These are phyloP conservation scores for Peterozyma toletana DNA, from an alignment of 805 yeast species.

Conservation along the genomic window DNA sequence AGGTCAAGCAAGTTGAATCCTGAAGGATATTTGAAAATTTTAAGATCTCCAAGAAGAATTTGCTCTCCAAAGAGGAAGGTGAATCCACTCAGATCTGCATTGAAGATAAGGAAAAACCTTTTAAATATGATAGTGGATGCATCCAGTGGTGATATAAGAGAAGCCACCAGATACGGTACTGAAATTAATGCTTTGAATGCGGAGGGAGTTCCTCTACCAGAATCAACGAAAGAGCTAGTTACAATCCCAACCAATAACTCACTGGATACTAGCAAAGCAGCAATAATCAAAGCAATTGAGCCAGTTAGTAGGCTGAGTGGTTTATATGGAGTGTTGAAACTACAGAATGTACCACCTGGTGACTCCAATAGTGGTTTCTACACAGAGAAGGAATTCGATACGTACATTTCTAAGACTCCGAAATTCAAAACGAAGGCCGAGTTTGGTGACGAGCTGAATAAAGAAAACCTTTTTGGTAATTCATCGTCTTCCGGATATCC, in stretches of 20 bases:
- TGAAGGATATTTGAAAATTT: slow-evolving; percentile 8
- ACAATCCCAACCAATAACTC: slow-evolving; percentile 44
- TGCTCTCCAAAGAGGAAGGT: slow-evolving; percentile 32
- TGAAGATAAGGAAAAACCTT: slow-evolving; percentile 20
- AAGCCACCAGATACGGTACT: slow-evolving; percentile 65
- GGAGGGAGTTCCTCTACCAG: slow-evolving; percentile 58
- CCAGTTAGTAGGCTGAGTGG: slow-evolving; percentile 2
- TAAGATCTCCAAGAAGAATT: slow-evolving; percentile 30
- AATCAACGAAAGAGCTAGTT: slow-evolving; percentile 46
- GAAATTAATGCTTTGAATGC: slow-evolving; percentile 58
- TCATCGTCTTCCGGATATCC: neutral
- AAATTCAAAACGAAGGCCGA: neutral
- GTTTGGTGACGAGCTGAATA: slow-evolving; percentile 3
- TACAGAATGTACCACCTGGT: slow-evolving; percentile 1
- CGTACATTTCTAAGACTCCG: slow-evolving; percentile 13
- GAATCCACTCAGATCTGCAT: slow-evolving; percentile 25
- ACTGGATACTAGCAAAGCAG: slow-evolving; percentile 21
- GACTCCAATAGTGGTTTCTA: slow-evolving; percentile 19
- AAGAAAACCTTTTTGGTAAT: neutral
- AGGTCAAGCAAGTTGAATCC: slow-evolving; percentile 7
- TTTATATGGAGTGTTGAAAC: neutral
- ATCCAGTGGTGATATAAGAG: slow-evolving; percentile 50
- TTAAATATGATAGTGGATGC: slow-evolving; percentile 51
- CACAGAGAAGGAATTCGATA: slow-evolving; percentile 16
- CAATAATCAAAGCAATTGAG: slow-evolving; percentile 25